These are phyloP conservation scores for Trypanosoma brucei DNA, from an alignment of 208 protist genomes.

Conservation along the genomic window DNA sequence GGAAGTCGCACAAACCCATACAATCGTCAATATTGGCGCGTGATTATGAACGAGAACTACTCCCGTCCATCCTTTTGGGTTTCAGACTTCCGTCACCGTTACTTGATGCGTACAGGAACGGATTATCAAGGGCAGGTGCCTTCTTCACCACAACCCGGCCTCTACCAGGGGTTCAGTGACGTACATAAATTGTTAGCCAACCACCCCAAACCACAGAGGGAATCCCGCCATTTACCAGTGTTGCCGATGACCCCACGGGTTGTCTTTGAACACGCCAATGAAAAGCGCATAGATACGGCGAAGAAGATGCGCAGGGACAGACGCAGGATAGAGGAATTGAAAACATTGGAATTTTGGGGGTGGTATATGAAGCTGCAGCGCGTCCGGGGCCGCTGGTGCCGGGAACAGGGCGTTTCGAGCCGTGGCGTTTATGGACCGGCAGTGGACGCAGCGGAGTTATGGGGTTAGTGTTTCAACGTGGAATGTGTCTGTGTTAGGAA, in stretches of 20 bases:
- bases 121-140: constrained; percentile 86
- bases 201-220: constrained; percentile 86
- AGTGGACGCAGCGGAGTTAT: constrained; percentile 88
- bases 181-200: constrained; percentile 82
- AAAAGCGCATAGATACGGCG: constrained; percentile 77
- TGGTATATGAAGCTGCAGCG: constrained; percentile 92
- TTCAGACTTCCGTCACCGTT: constrained; percentile 87
- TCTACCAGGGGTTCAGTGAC: constrained; percentile 86
- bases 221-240: constrained; percentile 85
- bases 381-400: constrained; percentile 86
- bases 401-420: constrained; percentile 84
- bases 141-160: constrained; percentile 73
- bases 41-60: constrained; percentile 72
- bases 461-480: constrained; percentile 41
- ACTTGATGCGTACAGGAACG: constrained; percentile 76
- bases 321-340: constrained; percentile 62
- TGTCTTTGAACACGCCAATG: constrained; percentile 81
- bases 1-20: constrained; percentile 82
- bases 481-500: not conserved
- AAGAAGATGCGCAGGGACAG: constrained; percentile 79
- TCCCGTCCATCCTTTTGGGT: constrained; percentile 87
- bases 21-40: constrained; percentile 81
- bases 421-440: constrained; percentile 87
- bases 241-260: constrained; percentile 89
- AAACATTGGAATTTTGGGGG: constrained; percentile 82